Evolutionary conservation across 2,329 filamentous ascomycete genomes (phyloP), one percentile per base, ranked within the genome.

Genomic region (Dactylellina haptotyla): DNA sequence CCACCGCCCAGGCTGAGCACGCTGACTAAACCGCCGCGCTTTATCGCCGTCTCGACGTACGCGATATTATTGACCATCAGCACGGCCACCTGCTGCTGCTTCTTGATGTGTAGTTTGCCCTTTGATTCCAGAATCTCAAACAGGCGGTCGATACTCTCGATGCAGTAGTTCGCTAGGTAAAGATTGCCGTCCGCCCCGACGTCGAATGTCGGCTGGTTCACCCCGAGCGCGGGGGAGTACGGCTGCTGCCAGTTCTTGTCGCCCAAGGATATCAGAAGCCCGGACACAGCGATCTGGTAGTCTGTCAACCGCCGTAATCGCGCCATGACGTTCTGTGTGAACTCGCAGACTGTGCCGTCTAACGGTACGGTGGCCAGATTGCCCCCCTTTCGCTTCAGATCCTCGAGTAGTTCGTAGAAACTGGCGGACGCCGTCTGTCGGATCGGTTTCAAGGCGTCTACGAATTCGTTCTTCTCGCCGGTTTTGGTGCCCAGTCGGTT

Each of bases 381-480:
- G 63, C 84, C 84, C 28, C 92, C 87, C 76, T 87, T 90, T 41
- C 88, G 88, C 77, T 89, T 89, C 14, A 90, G 92, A 76, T 97
- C 93, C 28, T 95, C 92, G 1, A 98, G 83, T 20, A 99, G 83
- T 78, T 94, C 92, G 8, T 87, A 86, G 14, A 99, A 84, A 0
- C 94, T 97, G 0, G 87, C 85, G 80, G 97, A 97, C 39, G 92
- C 94, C 0, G 94, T 98, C 79, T 97, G 94, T 18, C 93, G 88
- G 9, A 98, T 87, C 0, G 95, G 95, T 77, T 95, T 93, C 12
- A 98, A 83, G 6, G 92, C 91, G 62, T 96, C 92, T 3, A 91
- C 89, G 57, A 99, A 87, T 4, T 92, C 87, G 28, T 87, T 84
- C 80, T 97, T 97, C 78, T 97, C 92, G 1, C 92, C 92, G 0